A percentile compares a stretch with the other conserved stretches of the same genome.
Evolutionary conservation across 2,329 filamentous ascomycete genomes (phyloP).

Genomic region (Colletotrichum horii): DNA sequence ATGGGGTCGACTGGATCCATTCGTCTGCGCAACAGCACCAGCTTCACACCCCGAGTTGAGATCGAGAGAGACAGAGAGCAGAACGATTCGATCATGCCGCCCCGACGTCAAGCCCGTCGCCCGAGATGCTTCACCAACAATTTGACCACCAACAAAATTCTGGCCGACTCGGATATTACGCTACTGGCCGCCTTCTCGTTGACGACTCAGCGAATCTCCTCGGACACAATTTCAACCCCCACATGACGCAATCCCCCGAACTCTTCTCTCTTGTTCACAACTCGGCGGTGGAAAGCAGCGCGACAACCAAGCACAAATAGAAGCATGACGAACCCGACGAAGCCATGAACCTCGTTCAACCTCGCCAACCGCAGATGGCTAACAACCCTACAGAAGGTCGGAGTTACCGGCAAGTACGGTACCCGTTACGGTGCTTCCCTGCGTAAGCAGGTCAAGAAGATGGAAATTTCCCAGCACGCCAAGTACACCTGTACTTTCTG

Average conservation of each 20-base stretch:
- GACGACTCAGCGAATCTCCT: neutral
- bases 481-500: conserved; percentile 98
- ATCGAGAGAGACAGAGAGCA: conserved; percentile 6
- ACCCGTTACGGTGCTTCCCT: conserved; percentile 99
- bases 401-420: conserved; percentile 97
- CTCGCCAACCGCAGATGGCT: neutral
- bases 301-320: neutral
- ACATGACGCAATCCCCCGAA: neutral
- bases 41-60: neutral
- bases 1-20: neutral
- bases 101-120: neutral
- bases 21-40: neutral
- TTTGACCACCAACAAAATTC: neutral
- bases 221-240: neutral
- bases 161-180: neutral
- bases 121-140: neutral
- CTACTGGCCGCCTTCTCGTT: neutral
- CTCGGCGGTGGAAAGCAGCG: neutral
- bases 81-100: neutral
- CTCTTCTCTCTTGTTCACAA: neutral
- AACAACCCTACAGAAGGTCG: conserved; percentile 75
- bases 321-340: neutral
- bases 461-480: conserved; percentile 99
- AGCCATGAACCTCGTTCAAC: neutral
- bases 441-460: conserved; percentile 97